Percentiles rank a stretch among this genome's conserved stretches.
Evolutionary conservation across 108 stramenopile genomes (phyloP).

Genomic region (Cylindrotheca closterium): DNA sequence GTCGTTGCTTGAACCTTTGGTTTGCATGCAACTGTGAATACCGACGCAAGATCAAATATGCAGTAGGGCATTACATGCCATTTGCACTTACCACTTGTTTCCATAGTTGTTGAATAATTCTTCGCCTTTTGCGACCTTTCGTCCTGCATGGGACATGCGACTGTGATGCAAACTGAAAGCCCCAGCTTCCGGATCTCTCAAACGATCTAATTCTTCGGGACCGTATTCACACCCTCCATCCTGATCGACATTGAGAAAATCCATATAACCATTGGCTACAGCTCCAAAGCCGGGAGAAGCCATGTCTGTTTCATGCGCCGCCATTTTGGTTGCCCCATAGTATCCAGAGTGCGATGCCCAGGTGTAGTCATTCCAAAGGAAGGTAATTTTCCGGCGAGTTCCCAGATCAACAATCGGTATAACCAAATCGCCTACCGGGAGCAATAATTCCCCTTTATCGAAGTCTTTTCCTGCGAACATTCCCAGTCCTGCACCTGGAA

Average conservation of each 20-base stretch:
- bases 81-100: neutral
- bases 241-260: conserved; percentile 23
- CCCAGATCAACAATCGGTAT: conserved; percentile 42
- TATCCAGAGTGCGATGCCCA: conserved; percentile 59
- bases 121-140: conserved; percentile 53
- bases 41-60: too few species aligned
- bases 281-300: conserved; percentile 26
- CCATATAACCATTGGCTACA: conserved; percentile 28
- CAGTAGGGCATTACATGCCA: too few species aligned
- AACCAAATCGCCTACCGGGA: conserved; percentile 29
- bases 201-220: conserved; percentile 4
- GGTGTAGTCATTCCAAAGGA: conserved; percentile 54
- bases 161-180: conserved; percentile 44
- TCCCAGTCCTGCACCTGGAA: conserved; percentile 41
- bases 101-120: conserved; percentile 67
- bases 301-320: neutral
- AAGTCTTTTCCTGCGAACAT: conserved; percentile 63
- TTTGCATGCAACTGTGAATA: too few species aligned
- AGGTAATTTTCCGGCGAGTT: conserved; percentile 23
- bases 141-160: conserved; percentile 35
- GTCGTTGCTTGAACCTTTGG: conserved; percentile 12
- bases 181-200: conserved; percentile 51
- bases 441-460: conserved; percentile 15
- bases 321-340: conserved; percentile 13
- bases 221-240: neutral